A percentile compares a stretch with the other conserved stretches of the same genome.
These are phyloP conservation scores for Blepharisma japonicum DNA, from an alignment of 73 alveolate genomes.

Conservation along the genomic window DNA sequence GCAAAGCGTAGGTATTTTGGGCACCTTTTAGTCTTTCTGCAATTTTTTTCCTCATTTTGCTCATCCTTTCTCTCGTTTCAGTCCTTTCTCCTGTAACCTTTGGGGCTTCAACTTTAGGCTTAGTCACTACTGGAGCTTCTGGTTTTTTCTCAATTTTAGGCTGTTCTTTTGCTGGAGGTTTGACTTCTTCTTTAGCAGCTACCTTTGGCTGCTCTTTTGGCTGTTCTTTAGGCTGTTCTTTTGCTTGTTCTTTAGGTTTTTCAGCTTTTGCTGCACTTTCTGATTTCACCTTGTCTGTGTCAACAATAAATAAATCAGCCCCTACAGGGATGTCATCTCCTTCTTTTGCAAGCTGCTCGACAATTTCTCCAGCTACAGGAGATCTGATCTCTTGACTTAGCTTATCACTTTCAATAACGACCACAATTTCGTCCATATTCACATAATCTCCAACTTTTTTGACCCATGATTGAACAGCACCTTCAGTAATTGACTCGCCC, in stretches of 20 bases:
- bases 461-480: too few species aligned
- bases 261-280: not conserved
- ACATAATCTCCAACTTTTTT: slow-evolving; percentile 30
- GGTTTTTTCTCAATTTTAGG: too few species aligned
- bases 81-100: not conserved
- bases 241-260: not conserved
- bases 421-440: slow-evolving; percentile 61
- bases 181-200: not conserved
- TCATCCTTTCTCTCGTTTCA: slow-evolving; percentile 43
- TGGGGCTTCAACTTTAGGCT: too few species aligned
- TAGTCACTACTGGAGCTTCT: too few species aligned
- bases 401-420: slow-evolving; percentile 66
- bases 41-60: slow-evolving; percentile 76
- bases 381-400: slow-evolving; percentile 27
- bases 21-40: slow-evolving; percentile 82
- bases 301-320: not conserved
- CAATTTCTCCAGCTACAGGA: slow-evolving; percentile 1
- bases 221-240: slow-evolving; percentile 1
- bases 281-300: not conserved
- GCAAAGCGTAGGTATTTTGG: slow-evolving; percentile 77
- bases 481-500: too few species aligned
- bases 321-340: not conserved
- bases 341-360: not conserved
- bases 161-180: not conserved
- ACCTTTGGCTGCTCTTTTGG: not conserved